phyloP scores from a whole-genome alignment of 805 yeast genomes.

The Metschnikowia corniflorae region DNA sequence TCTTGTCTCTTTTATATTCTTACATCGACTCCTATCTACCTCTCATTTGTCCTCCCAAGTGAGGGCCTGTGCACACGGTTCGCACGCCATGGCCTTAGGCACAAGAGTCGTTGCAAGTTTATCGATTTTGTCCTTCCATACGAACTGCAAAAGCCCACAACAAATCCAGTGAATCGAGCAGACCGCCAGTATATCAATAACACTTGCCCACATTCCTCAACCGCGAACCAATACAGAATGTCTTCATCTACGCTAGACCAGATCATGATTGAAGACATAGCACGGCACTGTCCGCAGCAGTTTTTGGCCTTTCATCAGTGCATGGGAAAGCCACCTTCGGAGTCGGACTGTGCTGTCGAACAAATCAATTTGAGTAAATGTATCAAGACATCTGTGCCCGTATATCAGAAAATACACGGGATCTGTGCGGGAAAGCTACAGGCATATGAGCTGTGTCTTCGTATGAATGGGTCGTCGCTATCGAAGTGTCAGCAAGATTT shows the following conservation, averaged over 20 bases:
- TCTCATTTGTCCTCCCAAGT: too few relatives aligned
- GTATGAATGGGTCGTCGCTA: slow-evolving; percentile 38
- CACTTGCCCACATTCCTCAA: too few relatives aligned
- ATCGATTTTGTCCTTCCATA: too few relatives aligned
- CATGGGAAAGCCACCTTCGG: slow-evolving; percentile 53
- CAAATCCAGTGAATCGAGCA: too few relatives aligned
- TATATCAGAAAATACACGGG: slow-evolving; percentile 63
- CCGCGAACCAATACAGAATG: slow-evolving; percentile 8
- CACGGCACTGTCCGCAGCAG: slow-evolving; percentile 69
- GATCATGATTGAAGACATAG: slow-evolving; percentile 71
- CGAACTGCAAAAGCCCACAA: too few relatives aligned
- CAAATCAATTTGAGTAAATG: slow-evolving; percentile 60
- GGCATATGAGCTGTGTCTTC: slow-evolving; percentile 65
- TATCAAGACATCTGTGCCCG: slow-evolving; percentile 62
- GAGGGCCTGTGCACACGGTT: too few relatives aligned
- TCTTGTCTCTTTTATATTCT: too few relatives aligned
- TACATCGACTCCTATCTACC: too few relatives aligned
- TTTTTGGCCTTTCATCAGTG: slow-evolving; percentile 74
- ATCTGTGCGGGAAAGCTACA: slow-evolving; percentile 56
- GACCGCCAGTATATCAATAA: too few relatives aligned
- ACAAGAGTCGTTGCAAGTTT: too few relatives aligned
- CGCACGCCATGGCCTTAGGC: too few relatives aligned
- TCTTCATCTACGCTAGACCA: slow-evolving; percentile 50
- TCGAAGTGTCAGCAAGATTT: slow-evolving; percentile 53
- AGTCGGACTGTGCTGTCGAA: slow-evolving; percentile 48